These are phyloP conservation scores for Cystoisospora suis DNA, from an alignment of 169 alveolate species.

Conservation along the genomic window DNA sequence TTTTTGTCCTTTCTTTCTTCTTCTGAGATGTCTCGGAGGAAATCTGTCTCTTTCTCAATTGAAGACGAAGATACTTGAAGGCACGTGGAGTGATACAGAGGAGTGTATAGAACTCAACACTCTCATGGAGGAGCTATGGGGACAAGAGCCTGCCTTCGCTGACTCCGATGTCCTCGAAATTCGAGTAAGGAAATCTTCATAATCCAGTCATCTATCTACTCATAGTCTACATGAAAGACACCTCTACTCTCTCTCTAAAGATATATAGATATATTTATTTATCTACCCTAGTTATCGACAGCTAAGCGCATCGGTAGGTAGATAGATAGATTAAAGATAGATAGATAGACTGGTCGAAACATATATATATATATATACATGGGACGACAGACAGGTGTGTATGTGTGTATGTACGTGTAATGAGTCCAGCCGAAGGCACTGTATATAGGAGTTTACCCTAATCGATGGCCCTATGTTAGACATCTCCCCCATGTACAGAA, in stretches of 20 bases:
- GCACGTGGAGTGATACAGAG: slow-evolving; percentile 63
- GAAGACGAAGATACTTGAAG: slow-evolving; percentile 73
- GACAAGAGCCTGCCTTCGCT: slow-evolving; percentile 73
- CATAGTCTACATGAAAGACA: neutral
- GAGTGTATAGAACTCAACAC: slow-evolving; percentile 38
- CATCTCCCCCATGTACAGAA: too few species aligned
- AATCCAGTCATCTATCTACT: neutral
- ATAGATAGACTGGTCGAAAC: neutral
- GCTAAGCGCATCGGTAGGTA: too few species aligned
- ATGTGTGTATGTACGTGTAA: neutral
- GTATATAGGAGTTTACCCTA: too few species aligned
- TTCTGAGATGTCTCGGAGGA: slow-evolving; percentile 62
- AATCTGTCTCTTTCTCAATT: slow-evolving; percentile 62
- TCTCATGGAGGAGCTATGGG: slow-evolving; percentile 70
- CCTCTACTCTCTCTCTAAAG: neutral
- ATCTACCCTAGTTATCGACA: too few species aligned
- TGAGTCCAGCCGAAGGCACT: neutral
- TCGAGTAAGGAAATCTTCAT: slow-evolving; percentile 70
- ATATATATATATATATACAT: too few species aligned
- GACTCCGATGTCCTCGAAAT: slow-evolving; percentile 86
- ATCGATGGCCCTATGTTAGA: too few species aligned
- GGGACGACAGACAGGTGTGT: neutral
- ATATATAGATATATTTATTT: neutral
- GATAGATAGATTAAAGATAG: too few species aligned
- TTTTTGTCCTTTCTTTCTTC: slow-evolving; percentile 59